phyloP scores from a whole-genome alignment of 805 yeast genomes.

The Hanseniaspora taiwanica region DNA sequence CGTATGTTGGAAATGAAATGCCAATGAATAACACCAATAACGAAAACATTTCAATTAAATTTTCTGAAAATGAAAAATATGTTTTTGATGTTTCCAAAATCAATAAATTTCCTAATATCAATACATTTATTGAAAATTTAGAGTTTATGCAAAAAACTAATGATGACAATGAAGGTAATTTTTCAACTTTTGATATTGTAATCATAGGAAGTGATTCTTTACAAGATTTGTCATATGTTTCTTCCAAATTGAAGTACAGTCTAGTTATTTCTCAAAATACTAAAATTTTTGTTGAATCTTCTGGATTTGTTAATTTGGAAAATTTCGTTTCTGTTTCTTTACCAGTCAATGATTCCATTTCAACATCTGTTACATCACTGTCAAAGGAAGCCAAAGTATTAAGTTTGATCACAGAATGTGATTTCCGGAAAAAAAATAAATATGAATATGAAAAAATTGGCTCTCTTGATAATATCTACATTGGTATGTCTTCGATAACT shows the following conservation, averaged over 20 bases:
- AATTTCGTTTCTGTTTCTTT: slow-evolving; percentile 44
- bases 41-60: background rate
- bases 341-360: slow-evolving; percentile 18
- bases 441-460: slow-evolving; percentile 30
- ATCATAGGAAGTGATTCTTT: slow-evolving; percentile 35
- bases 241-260: slow-evolving; percentile 26
- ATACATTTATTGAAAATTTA: slow-evolving; percentile 19
- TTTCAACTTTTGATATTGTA: slow-evolving; percentile 31
- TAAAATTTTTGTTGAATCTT: slow-evolving; percentile 49
- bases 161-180: no score
- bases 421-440: slow-evolving; percentile 34
- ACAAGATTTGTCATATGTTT: slow-evolving; percentile 35
- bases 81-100: background rate
- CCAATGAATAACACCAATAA: no score
- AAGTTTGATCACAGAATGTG: slow-evolving; percentile 51
- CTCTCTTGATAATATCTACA: slow-evolving; percentile 7
- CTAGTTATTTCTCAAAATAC: slow-evolving; percentile 28
- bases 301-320: slow-evolving; percentile 61
- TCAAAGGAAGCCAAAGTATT: slow-evolving; percentile 27
- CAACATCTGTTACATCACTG: slow-evolving; percentile 12
- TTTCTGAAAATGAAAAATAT: background rate
- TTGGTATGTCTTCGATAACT: slow-evolving; percentile 7
- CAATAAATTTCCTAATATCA: background rate
- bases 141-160: no score
- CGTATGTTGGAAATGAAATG: slow-evolving; percentile 18